Base-by-base conservation (phyloP, 2,329 filamentous ascomycete species). In the Microcyclospora pomicola region DNA sequence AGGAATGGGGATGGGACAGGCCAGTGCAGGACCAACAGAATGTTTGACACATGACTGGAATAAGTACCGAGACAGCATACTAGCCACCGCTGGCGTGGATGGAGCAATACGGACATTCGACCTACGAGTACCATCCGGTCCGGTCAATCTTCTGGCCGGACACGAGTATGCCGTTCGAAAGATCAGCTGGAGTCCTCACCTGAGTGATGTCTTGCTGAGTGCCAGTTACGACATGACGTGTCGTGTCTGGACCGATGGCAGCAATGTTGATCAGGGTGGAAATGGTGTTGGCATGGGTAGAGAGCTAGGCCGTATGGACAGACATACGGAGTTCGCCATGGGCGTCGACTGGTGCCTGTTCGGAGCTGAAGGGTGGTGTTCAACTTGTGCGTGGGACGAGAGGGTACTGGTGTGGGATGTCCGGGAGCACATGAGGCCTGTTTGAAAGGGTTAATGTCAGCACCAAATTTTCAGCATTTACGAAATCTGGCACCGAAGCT, bases 201-300 rank as follows among this genome's bases (percentile, higher is more conserved):
- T 91, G n/a, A 77, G 78, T 41, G 84, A 96, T 56, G 73, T 94
- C 9, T 62, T 98, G 31, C 70, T 94, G 31, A 91, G 79, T 50
- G 88, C 83, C 1, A 91, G 86, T 56, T 98, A 98, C 60, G 91
- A 98, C 62, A 98, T 98, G 91, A 94, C 84, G 5, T 92, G 91
- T 49, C 75, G 91, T 27, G 69, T 95, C 35, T 98, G 91, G 91
- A 85, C 78, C 9, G 91, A 96, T 56, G 82, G 76, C n/a, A 74
- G 68, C 28, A 62, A 65, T 5, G 64, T 67, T 44, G 66, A 67
- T 13, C 52, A 58, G 3, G 50, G 47, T 34, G 55, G 58, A 27
- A 42, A 57, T 42, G 55, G 59, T 39, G 52, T 43, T 31, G 49
- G 49, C 9, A 42, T 55, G 16, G 55, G 50, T 9, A 66, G 71